These are phyloP conservation scores for Calonectria leucothoes DNA, from an alignment of 2,329 filamentous ascomycete species.

Conservation along the genomic window DNA sequence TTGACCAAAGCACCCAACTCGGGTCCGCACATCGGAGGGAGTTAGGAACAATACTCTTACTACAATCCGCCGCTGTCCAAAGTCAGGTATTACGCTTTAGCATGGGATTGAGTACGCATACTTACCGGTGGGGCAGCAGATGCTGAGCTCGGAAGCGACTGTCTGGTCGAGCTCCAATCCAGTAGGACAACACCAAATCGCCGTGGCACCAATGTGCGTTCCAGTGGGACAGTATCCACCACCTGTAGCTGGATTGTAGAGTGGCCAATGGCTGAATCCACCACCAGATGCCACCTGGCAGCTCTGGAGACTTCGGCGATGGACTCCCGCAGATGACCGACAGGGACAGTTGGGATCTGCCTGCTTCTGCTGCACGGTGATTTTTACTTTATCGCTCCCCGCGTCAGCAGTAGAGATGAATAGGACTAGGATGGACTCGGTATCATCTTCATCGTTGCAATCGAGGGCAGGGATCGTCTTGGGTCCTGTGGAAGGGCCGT, in stretches of 20 bases:
- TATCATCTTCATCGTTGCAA: constrained; percentile 17
- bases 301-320: neutral
- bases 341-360: neutral
- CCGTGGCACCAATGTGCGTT: constrained; percentile 10
- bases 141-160: constrained; percentile 3
- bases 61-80: constrained; percentile 18
- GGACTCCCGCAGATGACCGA: neutral
- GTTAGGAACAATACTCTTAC: constrained; percentile 7
- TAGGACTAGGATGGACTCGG: neutral
- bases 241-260: neutral
- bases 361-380: constrained; percentile 1
- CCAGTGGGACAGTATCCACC: constrained; percentile 14
- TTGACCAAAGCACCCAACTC: constrained; percentile 25
- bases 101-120: neutral
- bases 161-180: constrained; percentile 19
- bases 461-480: neutral
- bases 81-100: neutral
- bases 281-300: constrained; percentile 2
- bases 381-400: constrained; percentile 1
- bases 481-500: neutral
- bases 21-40: constrained; percentile 20
- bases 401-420: constrained; percentile 21
- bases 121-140: constrained; percentile 29
- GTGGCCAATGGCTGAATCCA: constrained; percentile 26
- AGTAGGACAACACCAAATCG: constrained; percentile 27